Evolutionary conservation across 1,139 yeast genomes (phyloP), one percentile per base, ranked within the genome.

Genomic region (Wickerhamomyces sp.): DNA sequence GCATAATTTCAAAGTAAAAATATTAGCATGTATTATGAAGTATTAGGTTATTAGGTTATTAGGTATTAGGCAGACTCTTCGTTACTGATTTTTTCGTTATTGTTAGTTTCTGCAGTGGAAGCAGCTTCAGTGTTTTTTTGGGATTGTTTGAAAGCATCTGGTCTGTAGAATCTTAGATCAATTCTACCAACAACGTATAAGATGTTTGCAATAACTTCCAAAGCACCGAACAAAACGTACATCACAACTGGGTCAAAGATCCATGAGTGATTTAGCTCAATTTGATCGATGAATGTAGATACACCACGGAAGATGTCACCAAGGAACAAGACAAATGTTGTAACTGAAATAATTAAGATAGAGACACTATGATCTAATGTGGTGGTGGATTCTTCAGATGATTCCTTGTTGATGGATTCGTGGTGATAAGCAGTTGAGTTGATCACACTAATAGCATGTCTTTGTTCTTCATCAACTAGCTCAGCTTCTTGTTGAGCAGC

Each of bases 101-200:
- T 16, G 16, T 22, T 31, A 17, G 37, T 22, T 5, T 33, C 21
- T 10, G 26, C 8, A n/a, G 37, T 14, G 27, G 35, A 21, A 29
- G 24, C n/a, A 7, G 6, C 24, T 18, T 28, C 31, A 28, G 4
- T 14, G 3, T 14, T 28, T 16, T 7, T 4, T 26, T 14, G 14
- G 3, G 19, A 17, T 29, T 14, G 35, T 32, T 42, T 40, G 36
- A 47, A 38, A 14, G 44, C 39, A 32, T 53, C 58, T 19, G 92
- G 90, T 59, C 86, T 78, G 69, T 84, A 84, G 65, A 84, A 84
- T 56, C 94, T 70, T 52, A 84, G 69, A 58, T 84, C 94, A 36
- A 81, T 74, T 58, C 94, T 69, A 33, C 81, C 79, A 28, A 80
- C 57, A 35, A 84, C 59, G 60, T 77, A 80, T 37, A 80, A 43